A percentile compares a stretch with the other conserved stretches of the same genome.
Evolutionary conservation across 2,329 filamentous ascomycete species (phyloP).

Genomic region (Lachnum nothofagi): DNA sequence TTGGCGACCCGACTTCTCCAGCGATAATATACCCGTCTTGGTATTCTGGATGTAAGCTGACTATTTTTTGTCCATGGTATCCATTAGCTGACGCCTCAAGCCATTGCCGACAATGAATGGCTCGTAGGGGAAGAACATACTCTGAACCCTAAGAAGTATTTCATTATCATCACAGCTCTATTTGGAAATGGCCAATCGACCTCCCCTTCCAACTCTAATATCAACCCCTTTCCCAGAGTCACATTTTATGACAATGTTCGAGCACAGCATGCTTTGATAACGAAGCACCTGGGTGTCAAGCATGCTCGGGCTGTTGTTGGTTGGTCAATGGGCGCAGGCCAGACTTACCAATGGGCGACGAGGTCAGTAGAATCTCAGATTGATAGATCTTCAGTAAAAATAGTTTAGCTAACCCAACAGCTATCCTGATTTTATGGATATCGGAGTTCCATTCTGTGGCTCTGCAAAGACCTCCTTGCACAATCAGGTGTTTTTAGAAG

Average conservation of each 20-base stretch:
- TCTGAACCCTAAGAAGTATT: slow-evolving; percentile 59
- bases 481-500: slow-evolving; percentile 63
- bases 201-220: slow-evolving; percentile 58
- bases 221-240: slow-evolving; percentile 56
- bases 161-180: slow-evolving; percentile 63
- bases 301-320: slow-evolving; percentile 60
- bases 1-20: slow-evolving; percentile 57
- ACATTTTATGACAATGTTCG: slow-evolving; percentile 65
- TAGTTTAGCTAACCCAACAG: no score
- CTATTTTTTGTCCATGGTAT: not conserved
- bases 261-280: slow-evolving; percentile 62
- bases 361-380: no score
- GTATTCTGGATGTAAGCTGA: slow-evolving; percentile 57
- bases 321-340: slow-evolving; percentile 67
- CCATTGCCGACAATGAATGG: slow-evolving; percentile 69
- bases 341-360: slow-evolving; percentile 59
- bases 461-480: slow-evolving; percentile 59
- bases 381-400: no score
- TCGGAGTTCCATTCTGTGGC: slow-evolving; percentile 62
- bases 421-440: slow-evolving; percentile 55
- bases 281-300: slow-evolving; percentile 53
- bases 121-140: slow-evolving; percentile 48
- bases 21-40: slow-evolving; percentile 73
- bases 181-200: slow-evolving; percentile 66
- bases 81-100: slow-evolving; percentile 30